Base-by-base conservation (phyloP, 257 asterid species). In the Gentiana dahurica region DNA sequence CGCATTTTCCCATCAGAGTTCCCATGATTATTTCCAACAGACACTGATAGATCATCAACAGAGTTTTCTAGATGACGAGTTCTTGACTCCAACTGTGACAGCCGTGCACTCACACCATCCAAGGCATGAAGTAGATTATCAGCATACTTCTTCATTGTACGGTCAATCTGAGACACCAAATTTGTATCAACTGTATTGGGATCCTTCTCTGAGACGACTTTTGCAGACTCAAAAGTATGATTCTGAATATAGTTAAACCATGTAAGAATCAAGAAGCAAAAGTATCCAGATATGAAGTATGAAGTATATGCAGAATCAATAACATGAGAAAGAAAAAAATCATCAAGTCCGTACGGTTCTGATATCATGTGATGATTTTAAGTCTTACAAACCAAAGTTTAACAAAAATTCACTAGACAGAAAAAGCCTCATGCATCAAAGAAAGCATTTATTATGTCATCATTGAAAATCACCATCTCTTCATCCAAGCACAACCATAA, bases 21-120 rank as follows among this genome's bases (percentile, higher is more conserved):
- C 53, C 95, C 99, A 64, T 74, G 76, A 55, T 67, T 83, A 73
- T 78, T 82, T 62, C 81, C 97, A 65, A 77, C 79, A 54, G 85
- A 77, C 38, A 72, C 72, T 79, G 83, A 85, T 64, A 92, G 69
- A 66, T 92, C 95, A 66, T 88, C 99, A 65, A 88, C 70, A 65
- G 95, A 78, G 60, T 71, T 74, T 64, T 88, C 97, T 66, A 92
- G 72, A 65, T 72, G 83, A 58, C 85, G 81, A 62, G 82, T 72
- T 67, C 87, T 85, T 44, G 85, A 80, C 65, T 88, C 99, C 80
- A 92, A 70, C 74, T 92, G 97, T 1, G 97, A 75, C 62, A 92
- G 55, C 36, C 94, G 75, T n/a, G 94, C 95, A 78, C 85, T 81
- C 63, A 88, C 73, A 54, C 80, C 77, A 53, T 88, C 99, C 53